A percentile compares a stretch with the other conserved stretches of the same genome.
Evolutionary conservation across 345 rosid genomes (phyloP).

Genomic region (Rhodamnia rubescens): DNA sequence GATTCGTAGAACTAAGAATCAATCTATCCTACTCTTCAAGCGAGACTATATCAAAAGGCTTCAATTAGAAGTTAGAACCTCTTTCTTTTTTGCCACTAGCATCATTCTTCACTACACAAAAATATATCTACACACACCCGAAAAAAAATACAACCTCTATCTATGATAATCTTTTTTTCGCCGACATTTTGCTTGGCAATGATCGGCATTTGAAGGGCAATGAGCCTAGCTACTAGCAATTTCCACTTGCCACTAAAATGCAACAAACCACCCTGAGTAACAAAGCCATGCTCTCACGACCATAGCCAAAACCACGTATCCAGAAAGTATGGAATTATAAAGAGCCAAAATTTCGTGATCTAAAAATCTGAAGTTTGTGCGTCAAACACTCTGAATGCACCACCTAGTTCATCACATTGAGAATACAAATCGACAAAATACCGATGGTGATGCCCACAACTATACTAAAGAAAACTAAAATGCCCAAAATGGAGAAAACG

Average conservation of each 20-base stretch:
- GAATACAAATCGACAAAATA: no score
- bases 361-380: no score
- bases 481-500: no score
- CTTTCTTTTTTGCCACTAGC: neutral
- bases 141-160: neutral
- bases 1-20: neutral
- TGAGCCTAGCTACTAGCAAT: neutral
- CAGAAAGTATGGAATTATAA: no score
- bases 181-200: neutral
- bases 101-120: neutral
- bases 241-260: neutral
- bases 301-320: neutral
- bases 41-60: neutral
- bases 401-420: no score
- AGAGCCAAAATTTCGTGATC: no score
- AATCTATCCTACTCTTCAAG: neutral
- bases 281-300: neutral
- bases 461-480: no score
- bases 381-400: no score
- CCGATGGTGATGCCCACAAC: no score
- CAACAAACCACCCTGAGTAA: no score
- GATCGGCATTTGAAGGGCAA: neutral
- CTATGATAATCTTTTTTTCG: neutral
- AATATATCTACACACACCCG: neutral
- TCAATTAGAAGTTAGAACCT: neutral